Percentiles rank a stretch among this genome's conserved stretches.
Evolutionary conservation across 176 grass and related monocot genomes (phyloP).

Genomic region (Chloris gayana): DNA sequence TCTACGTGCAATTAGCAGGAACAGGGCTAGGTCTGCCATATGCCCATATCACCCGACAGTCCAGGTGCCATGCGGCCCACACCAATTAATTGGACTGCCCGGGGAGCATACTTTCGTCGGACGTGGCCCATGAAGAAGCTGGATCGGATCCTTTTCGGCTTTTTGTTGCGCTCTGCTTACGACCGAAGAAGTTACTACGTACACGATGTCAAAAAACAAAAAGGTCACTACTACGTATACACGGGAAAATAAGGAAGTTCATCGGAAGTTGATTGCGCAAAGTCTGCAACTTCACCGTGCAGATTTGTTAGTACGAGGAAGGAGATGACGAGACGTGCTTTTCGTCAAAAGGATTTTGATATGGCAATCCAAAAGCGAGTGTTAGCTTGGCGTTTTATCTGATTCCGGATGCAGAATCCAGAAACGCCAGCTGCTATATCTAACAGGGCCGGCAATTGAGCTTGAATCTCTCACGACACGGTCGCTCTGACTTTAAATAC

Average conservation of each 20-base stretch:
- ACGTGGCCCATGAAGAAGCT: conserved; percentile 3
- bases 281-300: neutral
- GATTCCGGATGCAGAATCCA: neutral
- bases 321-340: no score
- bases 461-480: neutral
- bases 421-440: neutral
- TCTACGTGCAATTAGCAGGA: neutral
- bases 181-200: neutral
- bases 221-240: no score
- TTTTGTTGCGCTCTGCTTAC: neutral
- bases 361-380: neutral
- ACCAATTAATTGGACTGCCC: neutral
- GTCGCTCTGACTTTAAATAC: neutral
- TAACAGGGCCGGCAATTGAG: neutral
- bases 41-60: neutral
- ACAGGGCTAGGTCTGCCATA: neutral
- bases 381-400: neutral
- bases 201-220: no score
- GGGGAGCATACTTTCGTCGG: conserved; percentile 16
- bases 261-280: neutral
- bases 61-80: conserved; percentile 28
- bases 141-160: neutral
- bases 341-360: no score
- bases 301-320: neutral
- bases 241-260: neutral